Percentiles rank a stretch among this genome's conserved stretches.
These are phyloP conservation scores for Blastobotrys buckinghamii DNA, from an alignment of 1,139 yeast species.

Conservation along the genomic window DNA sequence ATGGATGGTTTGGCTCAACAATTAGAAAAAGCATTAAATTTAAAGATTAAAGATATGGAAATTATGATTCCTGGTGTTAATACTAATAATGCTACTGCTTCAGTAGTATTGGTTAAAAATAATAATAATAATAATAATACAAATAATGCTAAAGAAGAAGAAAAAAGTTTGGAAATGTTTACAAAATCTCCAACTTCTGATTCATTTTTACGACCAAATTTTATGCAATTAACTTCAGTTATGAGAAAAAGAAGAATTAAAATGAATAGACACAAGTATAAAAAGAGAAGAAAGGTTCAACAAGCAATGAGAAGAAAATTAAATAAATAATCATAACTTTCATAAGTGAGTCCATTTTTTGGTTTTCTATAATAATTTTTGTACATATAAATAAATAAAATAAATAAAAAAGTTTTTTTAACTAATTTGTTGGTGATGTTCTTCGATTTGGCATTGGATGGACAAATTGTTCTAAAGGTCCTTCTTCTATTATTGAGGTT, in stretches of 20 bases:
- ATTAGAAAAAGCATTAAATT: conserved; percentile 11
- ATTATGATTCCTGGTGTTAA: conserved; percentile 10
- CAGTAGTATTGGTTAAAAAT: conserved; percentile 11
- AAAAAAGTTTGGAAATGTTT: conserved; percentile 1
- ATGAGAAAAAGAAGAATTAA: conserved; percentile 41
- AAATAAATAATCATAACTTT: conserved; percentile 18
- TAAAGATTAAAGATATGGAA: conserved; percentile 14
- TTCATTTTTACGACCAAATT: conserved; percentile 12
- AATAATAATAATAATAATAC: neutral
- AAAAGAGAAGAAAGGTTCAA: conserved; percentile 42
- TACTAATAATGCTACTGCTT: conserved; percentile 12
- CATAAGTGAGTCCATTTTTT: too few species aligned
- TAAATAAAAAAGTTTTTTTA: neutral
- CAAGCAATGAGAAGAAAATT: conserved; percentile 37
- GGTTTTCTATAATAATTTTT: neutral
- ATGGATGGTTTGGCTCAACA: conserved; percentile 6
- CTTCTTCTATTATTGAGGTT: too few species aligned
- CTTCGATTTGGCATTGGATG: conserved; percentile 5
- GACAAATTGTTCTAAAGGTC: neutral
- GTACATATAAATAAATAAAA: neutral
- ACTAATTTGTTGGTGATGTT: too few species aligned
- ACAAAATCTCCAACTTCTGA: conserved; percentile 10
- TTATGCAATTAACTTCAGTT: conserved; percentile 33
- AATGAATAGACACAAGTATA: conserved; percentile 44
- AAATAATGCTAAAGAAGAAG: conserved; percentile 3